Evolutionary conservation across 2,329 filamentous ascomycete species (phyloP).

Genomic region (Fusarium aywerte): DNA sequence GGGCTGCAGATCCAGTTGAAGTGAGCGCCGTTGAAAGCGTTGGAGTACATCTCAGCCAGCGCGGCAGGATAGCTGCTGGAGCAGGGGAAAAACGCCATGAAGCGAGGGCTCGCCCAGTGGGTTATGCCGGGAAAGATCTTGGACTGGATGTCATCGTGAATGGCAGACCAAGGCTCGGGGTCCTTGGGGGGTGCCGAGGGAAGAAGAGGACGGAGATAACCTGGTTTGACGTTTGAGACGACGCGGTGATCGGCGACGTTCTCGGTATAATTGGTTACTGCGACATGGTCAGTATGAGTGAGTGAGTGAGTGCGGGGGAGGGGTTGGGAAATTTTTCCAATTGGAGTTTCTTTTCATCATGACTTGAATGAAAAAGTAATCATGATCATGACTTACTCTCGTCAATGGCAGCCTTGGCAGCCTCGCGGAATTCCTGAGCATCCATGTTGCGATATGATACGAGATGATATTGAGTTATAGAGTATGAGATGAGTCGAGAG

Average conservation of each 20-base stretch:
- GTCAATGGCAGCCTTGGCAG: constrained; percentile 81
- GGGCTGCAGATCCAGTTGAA: constrained; percentile 99
- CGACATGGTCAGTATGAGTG: neutral
- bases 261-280: constrained; percentile 87
- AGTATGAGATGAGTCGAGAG: neutral
- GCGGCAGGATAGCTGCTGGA: constrained; percentile 84
- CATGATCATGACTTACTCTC: constrained; percentile 70
- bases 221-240: constrained; percentile 81
- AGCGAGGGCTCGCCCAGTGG: constrained; percentile 94
- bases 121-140: constrained; percentile 94
- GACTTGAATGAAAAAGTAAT: constrained; percentile 47
- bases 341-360: neutral
- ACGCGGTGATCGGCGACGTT: constrained; percentile 76
- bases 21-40: constrained; percentile 86
- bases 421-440: constrained; percentile 78
- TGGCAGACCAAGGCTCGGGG: constrained; percentile 79
- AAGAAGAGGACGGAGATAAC: constrained; percentile 84
- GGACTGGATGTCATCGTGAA: constrained; percentile 83
- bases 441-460: constrained; percentile 71
- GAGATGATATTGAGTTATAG: neutral
- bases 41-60: constrained; percentile 91
- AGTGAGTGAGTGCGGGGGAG: constrained; percentile 1
- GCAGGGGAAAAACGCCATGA: constrained; percentile 95
- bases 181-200: constrained; percentile 72
- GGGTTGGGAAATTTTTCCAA: neutral